Percentiles rank a stretch among this genome's conserved stretches.
Conservation (phyloP, 2,329 filamentous ascomycete species). For the Neofusicoccum ribis region DNA sequence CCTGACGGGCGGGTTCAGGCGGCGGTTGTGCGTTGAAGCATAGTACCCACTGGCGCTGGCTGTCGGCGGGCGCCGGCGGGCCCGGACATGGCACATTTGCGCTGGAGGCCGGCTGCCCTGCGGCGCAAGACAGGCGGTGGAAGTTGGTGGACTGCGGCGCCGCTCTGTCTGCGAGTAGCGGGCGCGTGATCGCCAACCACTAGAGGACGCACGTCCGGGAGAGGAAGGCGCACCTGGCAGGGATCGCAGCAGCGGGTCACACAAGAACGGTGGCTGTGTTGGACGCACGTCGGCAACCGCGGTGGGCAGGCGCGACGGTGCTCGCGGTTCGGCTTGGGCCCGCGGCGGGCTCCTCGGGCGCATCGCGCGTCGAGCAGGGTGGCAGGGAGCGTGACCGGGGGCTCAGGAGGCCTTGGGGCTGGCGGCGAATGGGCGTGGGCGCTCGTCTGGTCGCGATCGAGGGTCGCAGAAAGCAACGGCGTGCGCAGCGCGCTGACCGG, state of each 20-base stretch:
- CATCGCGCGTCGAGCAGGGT: too few species aligned
- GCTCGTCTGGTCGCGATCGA: background rate
- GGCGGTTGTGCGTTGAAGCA: background rate
- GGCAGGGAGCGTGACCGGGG: slow-evolving; percentile 9
- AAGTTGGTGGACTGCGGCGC: slow-evolving; percentile 3
- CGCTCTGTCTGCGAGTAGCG: background rate
- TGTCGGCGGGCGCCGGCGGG: slow-evolving; percentile 1
- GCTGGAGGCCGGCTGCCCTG: background rate
- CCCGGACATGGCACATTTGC: too few species aligned
- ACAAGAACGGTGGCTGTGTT: slow-evolving; percentile 12
- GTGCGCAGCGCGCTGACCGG: background rate
- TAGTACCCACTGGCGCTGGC: background rate
- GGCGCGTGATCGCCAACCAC: slow-evolving; percentile 1
- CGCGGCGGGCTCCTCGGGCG: background rate
- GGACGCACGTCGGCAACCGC: background rate
- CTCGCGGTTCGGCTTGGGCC: background rate
- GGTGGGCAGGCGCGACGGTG: background rate
- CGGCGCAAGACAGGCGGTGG: slow-evolving; percentile 9
- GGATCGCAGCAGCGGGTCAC: slow-evolving; percentile 1
- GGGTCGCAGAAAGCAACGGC: background rate
- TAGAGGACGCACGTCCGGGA: background rate
- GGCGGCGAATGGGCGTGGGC: background rate
- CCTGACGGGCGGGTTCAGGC: background rate
- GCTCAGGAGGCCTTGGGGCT: background rate
- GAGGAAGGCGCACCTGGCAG: slow-evolving; percentile 1